Evolutionary conservation across 2,329 filamentous ascomycete genomes (phyloP).

Genomic region (Aureobasidium zeae): DNA sequence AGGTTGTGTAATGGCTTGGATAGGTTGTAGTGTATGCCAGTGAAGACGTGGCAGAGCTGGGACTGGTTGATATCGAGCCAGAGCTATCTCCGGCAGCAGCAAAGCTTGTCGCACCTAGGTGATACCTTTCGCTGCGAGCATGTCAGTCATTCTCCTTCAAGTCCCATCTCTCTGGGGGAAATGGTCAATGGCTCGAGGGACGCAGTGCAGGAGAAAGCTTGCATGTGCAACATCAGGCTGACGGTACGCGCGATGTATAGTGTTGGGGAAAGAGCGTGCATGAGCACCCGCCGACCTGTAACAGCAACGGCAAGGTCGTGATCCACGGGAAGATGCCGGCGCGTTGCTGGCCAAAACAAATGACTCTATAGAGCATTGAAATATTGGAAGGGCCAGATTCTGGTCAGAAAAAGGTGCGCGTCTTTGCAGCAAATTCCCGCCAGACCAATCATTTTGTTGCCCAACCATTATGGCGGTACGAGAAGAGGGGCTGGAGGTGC

Average conservation of each 20-base stretch:
- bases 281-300: constrained; percentile 9
- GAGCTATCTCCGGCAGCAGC: constrained; percentile 47
- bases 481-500: constrained; percentile 10
- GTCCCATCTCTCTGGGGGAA: constrained; percentile 12
- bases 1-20: constrained; percentile 28
- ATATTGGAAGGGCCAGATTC: not conserved
- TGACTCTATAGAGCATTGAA: not conserved
- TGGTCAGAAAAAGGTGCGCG: constrained; percentile 1
- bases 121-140: constrained; percentile 36
- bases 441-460: constrained; percentile 9
- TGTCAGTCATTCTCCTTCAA: constrained; percentile 18
- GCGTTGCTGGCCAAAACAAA: constrained; percentile 7
- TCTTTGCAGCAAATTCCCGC: constrained; percentile 23
- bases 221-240: constrained; percentile 18
- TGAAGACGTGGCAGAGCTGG: constrained; percentile 43
- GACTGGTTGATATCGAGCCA: constrained; percentile 45
- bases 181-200: constrained; percentile 11
- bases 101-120: constrained; percentile 33
- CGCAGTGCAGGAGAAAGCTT: constrained; percentile 15
- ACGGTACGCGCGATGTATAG: constrained; percentile 14
- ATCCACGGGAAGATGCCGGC: constrained; percentile 12
- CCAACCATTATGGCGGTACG: constrained; percentile 5
- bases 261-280: constrained; percentile 12
- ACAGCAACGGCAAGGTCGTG: constrained; percentile 6
- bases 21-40: constrained; percentile 33